Percentiles rank a stretch among this genome's conserved stretches.
phyloP scores from a whole-genome alignment of 2,329 filamentous ascomycete genomes.

The Fusarium temperatum region DNA sequence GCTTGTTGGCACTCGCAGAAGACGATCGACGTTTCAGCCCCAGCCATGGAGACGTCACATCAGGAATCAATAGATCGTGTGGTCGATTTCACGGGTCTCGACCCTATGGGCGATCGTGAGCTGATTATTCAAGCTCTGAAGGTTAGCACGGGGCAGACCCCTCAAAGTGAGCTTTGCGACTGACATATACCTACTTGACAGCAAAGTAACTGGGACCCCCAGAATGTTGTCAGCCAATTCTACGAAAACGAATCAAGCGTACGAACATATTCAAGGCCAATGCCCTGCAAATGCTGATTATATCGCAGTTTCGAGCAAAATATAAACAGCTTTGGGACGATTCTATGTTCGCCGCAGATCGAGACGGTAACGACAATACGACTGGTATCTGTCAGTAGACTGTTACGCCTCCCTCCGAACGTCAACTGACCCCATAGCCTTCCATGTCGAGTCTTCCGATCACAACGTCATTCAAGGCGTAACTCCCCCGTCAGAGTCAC shows the following conservation, averaged over 20 bases:
- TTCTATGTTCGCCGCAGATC: conserved; percentile 59
- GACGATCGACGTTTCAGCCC: not conserved
- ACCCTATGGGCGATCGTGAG: conserved; percentile 48
- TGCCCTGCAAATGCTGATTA: conserved; percentile 22
- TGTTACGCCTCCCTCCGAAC: not conserved
- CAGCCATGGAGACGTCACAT: conserved; percentile 49
- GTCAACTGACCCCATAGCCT: conserved; percentile 53
- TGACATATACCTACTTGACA: conserved; percentile 25
- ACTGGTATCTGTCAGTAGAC: conserved; percentile 55
- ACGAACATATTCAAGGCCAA: conserved; percentile 11
- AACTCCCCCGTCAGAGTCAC: conserved; percentile 52
- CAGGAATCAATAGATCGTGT: conserved; percentile 51
- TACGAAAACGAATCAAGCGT: conserved; percentile 57
- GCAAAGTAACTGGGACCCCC: conserved; percentile 56
- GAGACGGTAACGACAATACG: conserved; percentile 58
- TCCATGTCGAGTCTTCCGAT: conserved; percentile 64
- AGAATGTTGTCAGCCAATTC: conserved; percentile 61
- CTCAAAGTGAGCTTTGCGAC: not conserved
- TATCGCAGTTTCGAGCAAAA: conserved; percentile 54
- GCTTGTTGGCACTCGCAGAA: not conserved
- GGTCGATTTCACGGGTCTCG: conserved; percentile 53
- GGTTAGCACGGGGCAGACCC: conserved; percentile 39
- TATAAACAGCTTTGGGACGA: conserved; percentile 65
- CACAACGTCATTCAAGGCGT: conserved; percentile 54
- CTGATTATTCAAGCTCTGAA: conserved; percentile 55